A percentile compares a stretch with the other conserved stretches of the same genome.
Conservation (phyloP, 768 basidiomycete genomes). For the Kondoa subrosea region DNA sequence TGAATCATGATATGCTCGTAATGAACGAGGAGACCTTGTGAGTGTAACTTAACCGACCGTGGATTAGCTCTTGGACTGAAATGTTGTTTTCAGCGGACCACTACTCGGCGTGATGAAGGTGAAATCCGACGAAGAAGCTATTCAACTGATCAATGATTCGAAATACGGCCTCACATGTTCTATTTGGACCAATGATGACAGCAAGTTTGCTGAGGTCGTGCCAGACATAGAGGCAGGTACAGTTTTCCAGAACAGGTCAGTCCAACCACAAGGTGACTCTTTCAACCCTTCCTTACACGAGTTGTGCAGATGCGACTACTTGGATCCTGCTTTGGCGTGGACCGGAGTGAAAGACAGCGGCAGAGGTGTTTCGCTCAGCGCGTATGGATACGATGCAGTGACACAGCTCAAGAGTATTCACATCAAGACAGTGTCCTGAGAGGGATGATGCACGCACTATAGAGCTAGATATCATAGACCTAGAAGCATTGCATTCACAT, state of each 20-base stretch:
- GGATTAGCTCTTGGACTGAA: background rate
- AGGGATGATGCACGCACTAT: background rate
- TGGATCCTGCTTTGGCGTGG: conserved; percentile 90
- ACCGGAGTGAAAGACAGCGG: conserved; percentile 87
- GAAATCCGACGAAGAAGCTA: conserved; percentile 67
- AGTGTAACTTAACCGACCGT: conserved; percentile 12
- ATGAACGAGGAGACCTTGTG: conserved; percentile 53
- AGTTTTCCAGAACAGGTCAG: conserved; percentile 72
- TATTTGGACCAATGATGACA: conserved; percentile 65
- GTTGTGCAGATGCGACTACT: conserved; percentile 55
- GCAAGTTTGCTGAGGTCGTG: conserved; percentile 50
- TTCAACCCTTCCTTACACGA: conserved; percentile 10
- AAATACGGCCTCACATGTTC: conserved; percentile 86
- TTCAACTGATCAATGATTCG: conserved; percentile 88
- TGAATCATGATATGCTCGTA: conserved; percentile 77
- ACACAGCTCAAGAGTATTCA: conserved; percentile 25
- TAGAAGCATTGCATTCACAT: background rate
- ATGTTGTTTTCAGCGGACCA: conserved; percentile 42
- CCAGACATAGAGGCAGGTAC: conserved; percentile 73
- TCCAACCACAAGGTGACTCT: background rate
- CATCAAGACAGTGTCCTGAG: conserved; percentile 11
- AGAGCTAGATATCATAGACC: background rate
- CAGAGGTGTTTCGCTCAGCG: conserved; percentile 72
- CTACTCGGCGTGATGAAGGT: conserved; percentile 87
- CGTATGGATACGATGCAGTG: conserved; percentile 44